Percentiles rank a stretch among this genome's conserved stretches.
Conservation (phyloP, 306 rosid species). For the Purshia tridentata region DNA sequence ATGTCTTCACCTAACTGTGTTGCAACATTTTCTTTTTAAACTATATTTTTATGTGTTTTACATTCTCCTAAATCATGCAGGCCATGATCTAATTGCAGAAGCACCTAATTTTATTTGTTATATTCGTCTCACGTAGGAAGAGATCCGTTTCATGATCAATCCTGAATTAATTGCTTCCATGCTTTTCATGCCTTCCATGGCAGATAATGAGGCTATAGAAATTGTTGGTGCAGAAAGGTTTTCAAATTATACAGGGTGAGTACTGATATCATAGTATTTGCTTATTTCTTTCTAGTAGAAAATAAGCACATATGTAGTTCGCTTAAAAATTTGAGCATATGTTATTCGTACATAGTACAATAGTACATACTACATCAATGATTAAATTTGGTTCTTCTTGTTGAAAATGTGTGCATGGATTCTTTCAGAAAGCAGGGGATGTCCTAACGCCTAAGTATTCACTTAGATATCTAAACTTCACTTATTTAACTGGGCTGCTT, state of each 20-base stretch:
- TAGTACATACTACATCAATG: not conserved
- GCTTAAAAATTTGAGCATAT: not conserved
- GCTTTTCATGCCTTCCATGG: constrained; percentile 92
- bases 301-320: not conserved
- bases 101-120: constrained; percentile 24
- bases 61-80: constrained; percentile 22
- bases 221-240: constrained; percentile 87
- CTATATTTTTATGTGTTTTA: not conserved
- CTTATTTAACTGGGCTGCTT: not conserved
- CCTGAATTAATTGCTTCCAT: constrained; percentile 86
- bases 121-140: constrained; percentile 59
- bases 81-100: constrained; percentile 23
- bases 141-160: constrained; percentile 88
- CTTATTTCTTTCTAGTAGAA: not conserved
- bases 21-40: not conserved
- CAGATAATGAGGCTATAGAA: constrained; percentile 84
- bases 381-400: not conserved
- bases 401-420: not conserved
- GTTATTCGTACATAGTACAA: not conserved
- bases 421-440: constrained; percentile 4
- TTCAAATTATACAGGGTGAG: constrained; percentile 88
- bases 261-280: constrained; percentile 1
- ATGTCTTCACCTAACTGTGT: not conserved
- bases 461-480: constrained; percentile 9
- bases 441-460: not conserved